phyloP scores from a whole-genome alignment of 2,329 filamentous ascomycete species.

The Pseudogymnoascus sp. region DNA sequence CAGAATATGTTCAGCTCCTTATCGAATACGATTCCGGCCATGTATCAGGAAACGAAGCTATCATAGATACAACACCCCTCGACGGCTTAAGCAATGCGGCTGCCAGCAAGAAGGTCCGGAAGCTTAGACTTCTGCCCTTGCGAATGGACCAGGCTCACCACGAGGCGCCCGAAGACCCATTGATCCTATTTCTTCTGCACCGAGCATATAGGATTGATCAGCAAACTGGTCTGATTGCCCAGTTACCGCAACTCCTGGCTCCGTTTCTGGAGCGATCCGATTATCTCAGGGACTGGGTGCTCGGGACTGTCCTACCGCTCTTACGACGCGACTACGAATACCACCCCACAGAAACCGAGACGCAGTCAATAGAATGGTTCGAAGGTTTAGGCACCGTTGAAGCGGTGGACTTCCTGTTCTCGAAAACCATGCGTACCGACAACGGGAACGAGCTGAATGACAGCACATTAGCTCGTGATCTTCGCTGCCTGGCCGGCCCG shows the following conservation, averaged over 20 bases:
- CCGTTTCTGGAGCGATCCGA: constrained; percentile 59
- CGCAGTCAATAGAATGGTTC: constrained; percentile 53
- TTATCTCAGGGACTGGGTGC: constrained; percentile 57
- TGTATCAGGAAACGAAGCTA: constrained; percentile 29
- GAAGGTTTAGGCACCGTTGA: constrained; percentile 49
- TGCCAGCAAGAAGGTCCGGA: constrained; percentile 55
- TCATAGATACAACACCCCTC: constrained; percentile 48
- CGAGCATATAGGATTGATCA: constrained; percentile 61
- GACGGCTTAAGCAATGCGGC: constrained; percentile 52
- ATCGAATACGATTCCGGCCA: constrained; percentile 38
- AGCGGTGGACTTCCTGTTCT: constrained; percentile 54
- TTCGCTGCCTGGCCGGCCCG: constrained; percentile 60
- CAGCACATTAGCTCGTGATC: constrained; percentile 48
- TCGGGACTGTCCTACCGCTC: constrained; percentile 60
- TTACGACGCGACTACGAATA: constrained; percentile 63
- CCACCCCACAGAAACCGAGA: constrained; percentile 40
- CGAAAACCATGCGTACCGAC: constrained; percentile 40
- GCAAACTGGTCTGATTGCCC: constrained; percentile 62
- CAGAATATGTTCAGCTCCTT: constrained; percentile 54
- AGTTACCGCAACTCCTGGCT: constrained; percentile 56
- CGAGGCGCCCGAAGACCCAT: constrained; percentile 43
- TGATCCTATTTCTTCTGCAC: constrained; percentile 58
- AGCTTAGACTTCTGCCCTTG: constrained; percentile 55
- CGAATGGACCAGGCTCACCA: constrained; percentile 38
- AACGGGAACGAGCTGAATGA: constrained; percentile 15